Conservation (phyloP, 2,329 filamentous ascomycete species). For the Polychaeton citri region DNA sequence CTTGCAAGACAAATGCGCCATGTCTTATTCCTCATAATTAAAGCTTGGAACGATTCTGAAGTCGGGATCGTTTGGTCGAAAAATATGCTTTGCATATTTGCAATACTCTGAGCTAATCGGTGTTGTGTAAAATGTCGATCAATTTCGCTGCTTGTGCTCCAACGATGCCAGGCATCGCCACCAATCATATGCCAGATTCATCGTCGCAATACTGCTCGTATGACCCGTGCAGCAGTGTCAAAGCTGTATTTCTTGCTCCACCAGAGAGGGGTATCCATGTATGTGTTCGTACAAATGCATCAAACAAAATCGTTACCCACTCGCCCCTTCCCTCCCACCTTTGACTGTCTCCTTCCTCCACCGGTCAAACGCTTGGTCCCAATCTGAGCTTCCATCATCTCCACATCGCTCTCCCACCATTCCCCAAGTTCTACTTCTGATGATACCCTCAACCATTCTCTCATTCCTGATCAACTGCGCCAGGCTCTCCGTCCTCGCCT, state of each 20-base stretch:
- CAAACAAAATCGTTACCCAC: neutral
- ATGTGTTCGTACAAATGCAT: neutral
- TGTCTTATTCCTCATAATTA: too few relatives aligned
- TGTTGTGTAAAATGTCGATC: neutral
- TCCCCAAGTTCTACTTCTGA: conserved; percentile 71
- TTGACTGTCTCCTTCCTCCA: conserved; percentile 37
- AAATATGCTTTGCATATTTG: too few relatives aligned
- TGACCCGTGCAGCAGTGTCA: neutral
- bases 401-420: conserved; percentile 64
- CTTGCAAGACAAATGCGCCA: too few relatives aligned
- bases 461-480: conserved; percentile 63
- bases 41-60: too few relatives aligned
- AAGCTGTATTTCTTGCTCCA: neutral
- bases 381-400: conserved; percentile 44
- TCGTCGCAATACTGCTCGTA: too few relatives aligned
- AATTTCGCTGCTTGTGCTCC: neutral
- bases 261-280: neutral
- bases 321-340: neutral
- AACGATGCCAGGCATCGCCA: neutral
- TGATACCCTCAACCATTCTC: conserved; percentile 61
- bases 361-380: conserved; percentile 46
- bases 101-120: too few relatives aligned
- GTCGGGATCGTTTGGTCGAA: too few relatives aligned
- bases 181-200: neutral
- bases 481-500: conserved; percentile 68